phyloP scores from a whole-genome alignment of 208 protist species.

The Herpetomonas samuelpessoai region DNA sequence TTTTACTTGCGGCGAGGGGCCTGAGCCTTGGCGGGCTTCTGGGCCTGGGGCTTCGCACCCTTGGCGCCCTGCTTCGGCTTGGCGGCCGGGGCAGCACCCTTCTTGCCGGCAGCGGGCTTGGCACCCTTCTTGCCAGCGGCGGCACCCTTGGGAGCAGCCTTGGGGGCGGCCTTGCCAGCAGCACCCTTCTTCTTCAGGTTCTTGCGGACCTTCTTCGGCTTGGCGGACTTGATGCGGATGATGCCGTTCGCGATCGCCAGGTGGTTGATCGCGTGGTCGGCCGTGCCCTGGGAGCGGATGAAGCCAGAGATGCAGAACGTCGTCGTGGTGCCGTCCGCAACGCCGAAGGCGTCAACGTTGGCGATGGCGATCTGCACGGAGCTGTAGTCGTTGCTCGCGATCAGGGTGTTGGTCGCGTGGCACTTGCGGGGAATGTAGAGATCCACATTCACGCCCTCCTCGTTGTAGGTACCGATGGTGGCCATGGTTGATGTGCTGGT shows the following conservation, averaged over 20 bases:
- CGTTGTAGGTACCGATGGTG: constrained; percentile 90
- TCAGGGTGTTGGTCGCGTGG: constrained; percentile 95
- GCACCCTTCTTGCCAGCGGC: too few relatives aligned
- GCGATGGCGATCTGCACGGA: constrained; percentile 96
- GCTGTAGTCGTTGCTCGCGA: constrained; percentile 94
- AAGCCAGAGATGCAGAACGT: constrained; percentile 95
- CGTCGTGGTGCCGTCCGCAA: constrained; percentile 90
- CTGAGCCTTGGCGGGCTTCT: too few relatives aligned
- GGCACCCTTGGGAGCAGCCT: too few relatives aligned
- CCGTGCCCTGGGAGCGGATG: constrained; percentile 91
- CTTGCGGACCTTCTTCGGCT: constrained; percentile 69
- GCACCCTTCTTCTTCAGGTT: constrained; percentile 34
- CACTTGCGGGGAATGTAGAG: constrained; percentile 97
- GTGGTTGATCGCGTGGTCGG: constrained; percentile 95
- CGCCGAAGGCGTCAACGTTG: constrained; percentile 90
- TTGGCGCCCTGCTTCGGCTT: too few relatives aligned
- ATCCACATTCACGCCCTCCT: constrained; percentile 92
- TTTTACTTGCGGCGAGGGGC: constrained; percentile 10
- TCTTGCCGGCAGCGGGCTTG: too few relatives aligned
- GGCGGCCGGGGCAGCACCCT: constrained; percentile 22
- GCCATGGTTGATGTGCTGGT: constrained; percentile 41
- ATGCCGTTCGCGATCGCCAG: constrained; percentile 83
- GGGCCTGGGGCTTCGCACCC: too few relatives aligned
- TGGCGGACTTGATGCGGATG: constrained; percentile 83
- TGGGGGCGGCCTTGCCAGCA: constrained; percentile 27